These are phyloP conservation scores for Blastomyces silverae DNA, from an alignment of 2,329 filamentous ascomycete genomes.

Conservation along the genomic window DNA sequence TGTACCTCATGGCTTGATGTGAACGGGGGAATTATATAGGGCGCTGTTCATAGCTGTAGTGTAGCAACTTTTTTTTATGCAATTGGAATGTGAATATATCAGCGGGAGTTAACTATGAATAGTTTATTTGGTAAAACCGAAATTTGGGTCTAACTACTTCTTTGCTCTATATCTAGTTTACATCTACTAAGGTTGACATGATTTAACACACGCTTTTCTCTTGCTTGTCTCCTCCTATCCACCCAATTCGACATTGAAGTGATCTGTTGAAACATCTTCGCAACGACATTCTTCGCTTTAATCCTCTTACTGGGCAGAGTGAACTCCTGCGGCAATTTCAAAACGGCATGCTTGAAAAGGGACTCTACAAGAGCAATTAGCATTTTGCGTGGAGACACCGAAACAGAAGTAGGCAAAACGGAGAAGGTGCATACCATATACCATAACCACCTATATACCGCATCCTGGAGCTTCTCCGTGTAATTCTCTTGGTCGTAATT, in stretches of 20 bases:
- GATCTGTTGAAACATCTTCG: neutral
- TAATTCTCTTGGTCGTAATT: neutral
- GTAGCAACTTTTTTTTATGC: neutral
- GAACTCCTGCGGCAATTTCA: neutral
- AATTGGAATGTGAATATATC: neutral
- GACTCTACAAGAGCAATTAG: neutral
- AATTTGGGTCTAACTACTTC: neutral
- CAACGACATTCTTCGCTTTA: neutral
- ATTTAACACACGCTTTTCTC: neutral
- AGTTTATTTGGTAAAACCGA: neutral
- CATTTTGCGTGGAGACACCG: neutral
- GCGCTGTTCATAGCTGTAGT: too few species aligned
- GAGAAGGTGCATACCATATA: neutral
- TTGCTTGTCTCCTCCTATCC: neutral
- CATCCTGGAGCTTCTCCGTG: neutral
- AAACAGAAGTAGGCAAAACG: neutral
- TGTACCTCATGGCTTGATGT: neutral
- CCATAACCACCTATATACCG: neutral
- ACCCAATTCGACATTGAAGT: neutral
- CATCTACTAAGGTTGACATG: neutral
- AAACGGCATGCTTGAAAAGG: neutral
- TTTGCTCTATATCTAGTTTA: neutral
- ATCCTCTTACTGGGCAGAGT: neutral
- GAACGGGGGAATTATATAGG: neutral
- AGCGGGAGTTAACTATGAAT: neutral